Evolutionary conservation across 2,329 filamentous ascomycete genomes (phyloP).

Genomic region (Aspergillus jensenii): DNA sequence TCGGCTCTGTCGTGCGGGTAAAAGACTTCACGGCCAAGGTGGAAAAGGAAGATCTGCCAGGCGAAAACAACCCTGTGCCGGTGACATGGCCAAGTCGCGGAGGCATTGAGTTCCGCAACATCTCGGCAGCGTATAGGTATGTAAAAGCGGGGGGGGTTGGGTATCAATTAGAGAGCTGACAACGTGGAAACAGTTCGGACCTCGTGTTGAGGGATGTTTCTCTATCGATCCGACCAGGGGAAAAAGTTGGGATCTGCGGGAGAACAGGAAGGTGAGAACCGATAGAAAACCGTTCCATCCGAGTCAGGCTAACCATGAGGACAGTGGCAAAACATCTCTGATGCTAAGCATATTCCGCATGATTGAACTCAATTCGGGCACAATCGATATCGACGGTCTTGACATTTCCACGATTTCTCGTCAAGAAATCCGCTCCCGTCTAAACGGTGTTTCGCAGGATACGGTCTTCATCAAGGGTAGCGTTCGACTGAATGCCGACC

Average conservation of each 20-base stretch:
- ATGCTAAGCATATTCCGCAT: conserved; percentile 44
- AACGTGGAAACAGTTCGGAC: conserved; percentile 19
- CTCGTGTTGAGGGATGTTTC: conserved; percentile 48
- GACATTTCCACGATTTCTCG: conserved; percentile 41
- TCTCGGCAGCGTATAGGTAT: conserved; percentile 47
- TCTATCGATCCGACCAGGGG: conserved; percentile 43
- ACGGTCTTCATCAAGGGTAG: conserved; percentile 43
- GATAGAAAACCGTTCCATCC: not conserved
- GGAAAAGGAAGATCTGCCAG: conserved; percentile 43
- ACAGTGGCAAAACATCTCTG: conserved; percentile 46
- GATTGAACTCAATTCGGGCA: conserved; percentile 42
- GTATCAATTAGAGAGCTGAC: conserved; percentile 10
- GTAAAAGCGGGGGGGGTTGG: not conserved
- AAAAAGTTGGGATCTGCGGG: conserved; percentile 44
- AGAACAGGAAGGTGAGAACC: conserved; percentile 38
- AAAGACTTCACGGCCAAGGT: conserved; percentile 52
- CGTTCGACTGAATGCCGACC: conserved; percentile 42
- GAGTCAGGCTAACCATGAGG: not conserved
- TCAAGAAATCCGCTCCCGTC: conserved; percentile 39
- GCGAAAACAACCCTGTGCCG: conserved; percentile 41
- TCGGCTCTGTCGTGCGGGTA: conserved; percentile 57
- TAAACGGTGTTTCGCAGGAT: conserved; percentile 48
- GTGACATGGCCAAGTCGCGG: conserved; percentile 46
- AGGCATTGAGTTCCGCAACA: conserved; percentile 43
- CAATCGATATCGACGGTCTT: conserved; percentile 44